Evolutionary conservation across 2,329 filamentous ascomycete genomes (phyloP).

Genomic region (Tolypocladium tropicale): DNA sequence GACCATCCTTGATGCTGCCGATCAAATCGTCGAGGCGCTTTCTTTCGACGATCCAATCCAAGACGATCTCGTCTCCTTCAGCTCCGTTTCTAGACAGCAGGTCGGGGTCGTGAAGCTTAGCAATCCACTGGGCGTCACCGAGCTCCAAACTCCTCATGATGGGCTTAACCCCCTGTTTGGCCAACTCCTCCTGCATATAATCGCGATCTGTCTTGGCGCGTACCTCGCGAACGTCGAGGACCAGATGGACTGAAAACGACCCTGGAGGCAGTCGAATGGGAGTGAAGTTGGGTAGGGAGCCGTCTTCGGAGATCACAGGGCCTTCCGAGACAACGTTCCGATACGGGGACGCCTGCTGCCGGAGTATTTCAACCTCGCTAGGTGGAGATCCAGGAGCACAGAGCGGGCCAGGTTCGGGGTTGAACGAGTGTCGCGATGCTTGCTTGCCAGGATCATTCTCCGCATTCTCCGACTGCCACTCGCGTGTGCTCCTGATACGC

Average conservation of each 20-base stretch:
- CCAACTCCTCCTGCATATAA: conserved; percentile 64
- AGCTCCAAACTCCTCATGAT: conserved; percentile 60
- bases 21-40: conserved; percentile 74
- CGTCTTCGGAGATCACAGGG: conserved; percentile 15
- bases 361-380: neutral
- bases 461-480: conserved; percentile 18
- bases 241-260: conserved; percentile 60
- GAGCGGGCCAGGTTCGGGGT: neutral
- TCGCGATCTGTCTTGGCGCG: conserved; percentile 63
- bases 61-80: conserved; percentile 59
- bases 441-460: conserved; percentile 1
- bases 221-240: conserved; percentile 68
- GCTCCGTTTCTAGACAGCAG: conserved; percentile 45
- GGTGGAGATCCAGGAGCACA: neutral
- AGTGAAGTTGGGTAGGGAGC: conserved; percentile 35
- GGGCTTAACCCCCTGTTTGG: conserved; percentile 53
- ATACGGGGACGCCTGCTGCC: conserved; percentile 14
- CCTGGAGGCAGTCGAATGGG: conserved; percentile 54
- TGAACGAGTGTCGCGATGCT: neutral
- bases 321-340: conserved; percentile 31
- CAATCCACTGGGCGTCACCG: conserved; percentile 72
- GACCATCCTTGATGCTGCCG: conserved; percentile 70
- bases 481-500: conserved; percentile 46
- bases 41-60: conserved; percentile 74
- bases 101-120: conserved; percentile 53